Evolutionary conservation across 2,329 filamentous ascomycete genomes (phyloP).

Genomic region (Diaporthe vaccinii): DNA sequence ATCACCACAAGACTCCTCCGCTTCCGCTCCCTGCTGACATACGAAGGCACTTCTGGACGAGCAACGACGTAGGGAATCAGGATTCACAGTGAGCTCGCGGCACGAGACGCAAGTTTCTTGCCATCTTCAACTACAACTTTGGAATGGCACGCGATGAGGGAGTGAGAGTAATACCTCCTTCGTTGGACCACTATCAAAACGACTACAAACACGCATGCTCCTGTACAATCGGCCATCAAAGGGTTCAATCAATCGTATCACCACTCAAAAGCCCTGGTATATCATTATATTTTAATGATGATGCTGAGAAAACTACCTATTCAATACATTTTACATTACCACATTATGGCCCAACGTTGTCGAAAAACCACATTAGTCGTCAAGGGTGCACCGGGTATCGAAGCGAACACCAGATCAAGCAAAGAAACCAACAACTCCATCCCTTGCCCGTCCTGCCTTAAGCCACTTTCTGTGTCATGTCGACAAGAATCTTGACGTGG

Average conservation of each 20-base stretch:
- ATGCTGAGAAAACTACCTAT: neutral
- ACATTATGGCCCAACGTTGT: neutral
- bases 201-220: neutral
- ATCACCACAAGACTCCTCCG: neutral
- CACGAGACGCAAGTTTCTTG: too few relatives aligned
- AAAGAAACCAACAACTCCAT: slow-evolving; percentile 15
- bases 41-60: slow-evolving; percentile 28
- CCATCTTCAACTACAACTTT: neutral
- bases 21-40: slow-evolving; percentile 23
- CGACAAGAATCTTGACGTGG: slow-evolving; percentile 69
- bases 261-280: neutral
- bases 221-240: neutral
- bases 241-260: neutral
- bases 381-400: slow-evolving; percentile 32
- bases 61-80: neutral
- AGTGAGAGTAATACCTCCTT: neutral
- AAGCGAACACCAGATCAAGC: slow-evolving; percentile 20
- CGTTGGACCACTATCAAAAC: neutral
- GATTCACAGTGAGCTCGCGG: neutral
- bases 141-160: too few relatives aligned
- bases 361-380: neutral
- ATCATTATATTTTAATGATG: neutral
- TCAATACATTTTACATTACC: slow-evolving; percentile 1
- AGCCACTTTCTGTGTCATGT: slow-evolving; percentile 40
- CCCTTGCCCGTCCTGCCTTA: neutral